These are phyloP conservation scores for Caryopteris hybrid DNA, from an alignment of 305 asterid species.

Conservation along the genomic window DNA sequence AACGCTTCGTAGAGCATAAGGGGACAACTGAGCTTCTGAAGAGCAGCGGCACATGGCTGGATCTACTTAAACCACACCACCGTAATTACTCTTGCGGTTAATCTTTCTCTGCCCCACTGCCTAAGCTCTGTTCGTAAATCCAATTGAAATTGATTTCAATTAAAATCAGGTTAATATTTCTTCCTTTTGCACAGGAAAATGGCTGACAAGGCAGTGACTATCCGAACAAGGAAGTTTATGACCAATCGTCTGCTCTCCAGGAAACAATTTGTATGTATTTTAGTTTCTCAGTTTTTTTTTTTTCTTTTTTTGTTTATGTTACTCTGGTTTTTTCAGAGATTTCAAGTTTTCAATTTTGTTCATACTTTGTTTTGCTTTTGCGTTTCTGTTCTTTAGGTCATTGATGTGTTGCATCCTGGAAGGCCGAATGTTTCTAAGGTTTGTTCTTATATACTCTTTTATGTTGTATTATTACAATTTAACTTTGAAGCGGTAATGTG, in stretches of 20 bases:
- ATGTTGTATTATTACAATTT: too few species aligned
- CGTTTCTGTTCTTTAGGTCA: slow-evolving; percentile 31
- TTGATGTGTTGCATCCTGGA: slow-evolving; percentile 76
- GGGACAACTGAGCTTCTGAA: slow-evolving; percentile 11
- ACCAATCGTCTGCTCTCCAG: slow-evolving; percentile 70
- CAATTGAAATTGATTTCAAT: slow-evolving; percentile 1
- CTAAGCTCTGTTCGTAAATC: too few species aligned
- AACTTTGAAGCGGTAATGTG: too few species aligned
- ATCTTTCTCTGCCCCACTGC: too few species aligned
- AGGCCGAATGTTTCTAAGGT: slow-evolving; percentile 78
- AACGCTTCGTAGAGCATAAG: slow-evolving; percentile 20
- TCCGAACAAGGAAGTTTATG: slow-evolving; percentile 72
- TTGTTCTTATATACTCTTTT: too few species aligned
- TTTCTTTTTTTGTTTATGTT: not conserved
- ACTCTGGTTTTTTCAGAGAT: not conserved
- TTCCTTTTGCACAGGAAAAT: slow-evolving; percentile 26
- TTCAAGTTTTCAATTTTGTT: too few species aligned
- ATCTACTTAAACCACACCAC: slow-evolving; percentile 23
- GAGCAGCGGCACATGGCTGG: slow-evolving; percentile 26
- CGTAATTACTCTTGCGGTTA: too few species aligned
- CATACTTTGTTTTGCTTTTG: not conserved
- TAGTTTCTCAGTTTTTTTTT: not conserved
- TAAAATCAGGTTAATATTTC: not conserved
- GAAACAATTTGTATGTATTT: slow-evolving; percentile 55
- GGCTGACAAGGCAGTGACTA: slow-evolving; percentile 83